Percentiles rank a stretch among this genome's conserved stretches.
Conservation (phyloP, 208 protist species). For the Leishmania aethiopica region DNA sequence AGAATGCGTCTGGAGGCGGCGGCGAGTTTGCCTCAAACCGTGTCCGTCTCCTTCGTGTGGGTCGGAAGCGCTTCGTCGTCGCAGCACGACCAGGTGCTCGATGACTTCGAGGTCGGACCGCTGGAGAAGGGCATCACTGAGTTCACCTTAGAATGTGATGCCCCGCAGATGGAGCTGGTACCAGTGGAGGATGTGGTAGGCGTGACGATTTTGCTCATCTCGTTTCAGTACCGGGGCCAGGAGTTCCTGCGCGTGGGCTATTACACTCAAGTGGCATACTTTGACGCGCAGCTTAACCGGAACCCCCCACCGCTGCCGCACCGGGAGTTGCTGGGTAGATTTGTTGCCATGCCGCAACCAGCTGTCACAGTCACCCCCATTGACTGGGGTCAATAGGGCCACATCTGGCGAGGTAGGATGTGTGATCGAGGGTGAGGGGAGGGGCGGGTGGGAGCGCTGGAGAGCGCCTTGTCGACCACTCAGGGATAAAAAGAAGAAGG, state of each 20-base stretch:
- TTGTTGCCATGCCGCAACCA: conserved; percentile 87
- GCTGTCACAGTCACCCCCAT: conserved; percentile 84
- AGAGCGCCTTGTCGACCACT: not conserved
- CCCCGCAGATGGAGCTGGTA: conserved; percentile 92
- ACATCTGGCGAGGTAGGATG: not conserved
- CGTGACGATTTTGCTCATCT: conserved; percentile 97
- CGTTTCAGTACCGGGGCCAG: conserved; percentile 93
- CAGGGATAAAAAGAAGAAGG: not conserved
- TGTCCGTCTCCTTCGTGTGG: conserved; percentile 98
- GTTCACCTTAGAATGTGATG: conserved; percentile 94
- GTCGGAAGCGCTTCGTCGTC: conserved; percentile 95
- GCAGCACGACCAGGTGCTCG: conserved; percentile 96
- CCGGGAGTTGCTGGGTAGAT: conserved; percentile 66
- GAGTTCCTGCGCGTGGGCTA: conserved; percentile 98
- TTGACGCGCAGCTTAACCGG: conserved; percentile 70
- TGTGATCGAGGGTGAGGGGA: not conserved
- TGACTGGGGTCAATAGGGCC: conserved; percentile 48
- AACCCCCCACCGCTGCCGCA: conserved; percentile 52
- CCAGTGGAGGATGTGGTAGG: conserved; percentile 93
- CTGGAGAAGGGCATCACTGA: conserved; percentile 93
- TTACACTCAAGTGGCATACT: conserved; percentile 97
- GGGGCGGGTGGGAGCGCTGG: not conserved
- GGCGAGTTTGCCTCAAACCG: conserved; percentile 73
- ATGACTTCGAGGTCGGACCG: conserved; percentile 97
- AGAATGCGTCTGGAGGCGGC: conserved; percentile 75